Evolutionary conservation across 148 eudicot genomes (phyloP), one percentile per base, ranked within the genome.

Genomic region (Dianthus caryophyllus): DNA sequence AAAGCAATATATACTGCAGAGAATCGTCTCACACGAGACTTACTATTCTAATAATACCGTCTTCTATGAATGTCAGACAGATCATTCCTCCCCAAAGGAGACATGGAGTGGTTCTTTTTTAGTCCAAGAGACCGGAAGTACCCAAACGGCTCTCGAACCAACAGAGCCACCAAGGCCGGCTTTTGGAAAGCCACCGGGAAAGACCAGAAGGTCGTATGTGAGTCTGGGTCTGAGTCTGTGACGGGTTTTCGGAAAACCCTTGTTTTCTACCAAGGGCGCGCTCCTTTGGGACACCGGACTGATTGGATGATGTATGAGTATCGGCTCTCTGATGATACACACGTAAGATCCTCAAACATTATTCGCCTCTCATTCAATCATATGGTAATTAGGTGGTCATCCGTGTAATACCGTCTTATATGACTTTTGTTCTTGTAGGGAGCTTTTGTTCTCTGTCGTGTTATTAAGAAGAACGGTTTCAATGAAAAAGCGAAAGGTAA

Each of bases 131-230:
- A 87, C 50, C 82, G 76, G 74, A 90, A 90, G 69, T 90, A 90
- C 53, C 97, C 97, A 36, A 87, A 87, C 74, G 97, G 97, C 49
- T 80, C 90, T 13, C 84, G 97, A 18, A 84, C 90, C 1, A 90
- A 90, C 61, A 81, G 97, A 77, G 97, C 97, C 60, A 90, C 97
- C 54, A 80, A 71, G 70, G 88, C 97, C 18, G 97, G 97, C 46
- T 90, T 87, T 71, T 90, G 97, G 97, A 90, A 90, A 81, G 97
- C 97, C 60, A 90, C 97, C 25, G 97, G 97, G 0, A 90, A 90
- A 72, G 97, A 90, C 84, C 67, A 89, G 55, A 90, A 84, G 72
- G 82, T 90, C 27, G 83, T 74, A 0, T 85, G 90, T 58, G 84
- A 80, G 38, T 80, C 80, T 58, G 44, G 10, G 44, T 78, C 80